Evolutionary conservation across 1,284 basidiomycete genomes (phyloP), one percentile per base, ranked within the genome.

Genomic region (Apiotrichum sp.): DNA sequence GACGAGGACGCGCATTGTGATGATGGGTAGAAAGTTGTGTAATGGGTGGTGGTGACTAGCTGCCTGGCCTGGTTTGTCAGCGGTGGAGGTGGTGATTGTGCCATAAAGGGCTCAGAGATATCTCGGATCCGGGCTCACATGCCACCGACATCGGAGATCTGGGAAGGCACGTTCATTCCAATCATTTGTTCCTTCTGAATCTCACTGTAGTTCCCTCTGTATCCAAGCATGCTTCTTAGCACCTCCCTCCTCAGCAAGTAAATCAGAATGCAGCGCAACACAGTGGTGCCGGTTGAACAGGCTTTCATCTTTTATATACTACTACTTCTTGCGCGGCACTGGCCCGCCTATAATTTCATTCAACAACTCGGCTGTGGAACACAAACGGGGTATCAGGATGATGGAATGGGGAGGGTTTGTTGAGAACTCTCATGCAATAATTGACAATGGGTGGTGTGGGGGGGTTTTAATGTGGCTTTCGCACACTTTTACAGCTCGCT

Each of bases 281-380:
- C 11, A 22, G 32, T 52, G 31, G 66, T 71, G 70, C 72, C 72
- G 72, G 72, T 74, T 74, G 72, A 74, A 74, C 72, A 74, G 72
- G 71, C 71, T 73, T 65, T 66, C 68, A 71, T 74, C 65, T 72
- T 62, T 52, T 49, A 47, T 50, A 54, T 52, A 53, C 54, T 58
- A 47, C 57, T 57, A 49, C 53, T 55, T 50, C 43, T 50, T 58
- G 36, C 50, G 47, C 41, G 41, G 34, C 14, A 46, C 36, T 38
- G 46, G 50, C 48, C 39, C 46, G 52, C 46, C 52, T 52, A 39
- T 43, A 47, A 50, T 47, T 55, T 45, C 31, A 52, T 45, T 53
- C 58, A 59, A 59, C 58, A 59, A 59, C 58, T 36, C 44, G 58
- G 58, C 58, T 56, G 51, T 53, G 52, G 16, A 13, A 53, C 54